Evolutionary conservation across 2,329 filamentous ascomycete genomes (phyloP).

Genomic region (Dactylellina leptospora): DNA sequence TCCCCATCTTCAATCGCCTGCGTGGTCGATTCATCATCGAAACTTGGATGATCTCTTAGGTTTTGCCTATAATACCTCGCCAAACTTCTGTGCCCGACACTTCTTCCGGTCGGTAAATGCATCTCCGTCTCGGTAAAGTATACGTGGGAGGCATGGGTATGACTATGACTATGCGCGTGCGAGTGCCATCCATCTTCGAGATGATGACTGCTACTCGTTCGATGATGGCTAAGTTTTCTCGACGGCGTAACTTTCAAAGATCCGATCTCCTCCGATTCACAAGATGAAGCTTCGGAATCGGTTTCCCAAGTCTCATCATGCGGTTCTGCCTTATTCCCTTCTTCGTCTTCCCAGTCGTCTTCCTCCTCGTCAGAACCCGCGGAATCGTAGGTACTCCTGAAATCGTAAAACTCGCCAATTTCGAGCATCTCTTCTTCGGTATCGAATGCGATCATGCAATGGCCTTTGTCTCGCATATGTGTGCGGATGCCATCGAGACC

Average conservation of each 20-base stretch:
- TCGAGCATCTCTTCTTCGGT: slow-evolving; percentile 90
- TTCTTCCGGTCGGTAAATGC: slow-evolving; percentile 87
- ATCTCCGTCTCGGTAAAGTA: slow-evolving; percentile 89
- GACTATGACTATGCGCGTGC: slow-evolving; percentile 73
- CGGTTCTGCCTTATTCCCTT: slow-evolving; percentile 61
- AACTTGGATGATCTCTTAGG: slow-evolving; percentile 66
- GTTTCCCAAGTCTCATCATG: slow-evolving; percentile 93
- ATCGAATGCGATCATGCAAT: slow-evolving; percentile 95
- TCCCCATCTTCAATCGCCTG: slow-evolving; percentile 64
- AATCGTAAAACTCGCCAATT: slow-evolving; percentile 96
- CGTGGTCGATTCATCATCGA: slow-evolving; percentile 65
- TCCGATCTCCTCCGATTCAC: slow-evolving; percentile 38
- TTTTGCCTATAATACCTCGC: slow-evolving; percentile 93
- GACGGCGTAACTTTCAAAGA: slow-evolving; percentile 8
- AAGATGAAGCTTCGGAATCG: slow-evolving; percentile 79
- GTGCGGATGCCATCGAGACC: slow-evolving; percentile 85
- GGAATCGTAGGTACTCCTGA: slow-evolving; percentile 93
- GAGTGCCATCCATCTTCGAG: slow-evolving; percentile 82
- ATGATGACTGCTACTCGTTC: slow-evolving; percentile 67
- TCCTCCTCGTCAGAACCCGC: slow-evolving; percentile 65
- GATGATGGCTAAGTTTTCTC: slow-evolving; percentile 28
- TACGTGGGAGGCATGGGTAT: slow-evolving; percentile 72
- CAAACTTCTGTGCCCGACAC: slow-evolving; percentile 87
- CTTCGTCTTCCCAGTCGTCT: slow-evolving; percentile 66
- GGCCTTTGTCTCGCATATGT: slow-evolving; percentile 95